Base-by-base conservation (phyloP, 2,329 filamentous ascomycete genomes). In the Colletotrichum simmondsii region DNA sequence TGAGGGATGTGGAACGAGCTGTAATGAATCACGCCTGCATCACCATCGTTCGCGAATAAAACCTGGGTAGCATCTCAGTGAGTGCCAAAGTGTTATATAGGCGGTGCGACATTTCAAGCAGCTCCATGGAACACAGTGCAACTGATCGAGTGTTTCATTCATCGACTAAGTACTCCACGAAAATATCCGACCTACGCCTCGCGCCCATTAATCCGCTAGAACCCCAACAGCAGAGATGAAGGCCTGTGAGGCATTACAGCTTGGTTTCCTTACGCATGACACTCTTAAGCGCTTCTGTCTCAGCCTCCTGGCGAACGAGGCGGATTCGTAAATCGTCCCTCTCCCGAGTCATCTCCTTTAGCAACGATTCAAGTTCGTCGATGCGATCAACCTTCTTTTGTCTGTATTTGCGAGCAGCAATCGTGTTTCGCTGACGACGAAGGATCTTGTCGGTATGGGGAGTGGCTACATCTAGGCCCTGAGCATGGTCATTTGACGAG, bases 371-470 rank as follows among this genome's bases (percentile, higher is more conserved):
- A 37, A 94, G 85, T 73, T 90, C 88, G 30, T 82, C 83, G 80
- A 93, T 89, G 74, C 91, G 90, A 76, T 94, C 92, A 42, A 93
- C 86, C 58, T 91, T 89, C 80, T 92, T 92, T 79, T 94, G 92
- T 30, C 92, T 90, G 79, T 93, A 94, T 74, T 92, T 91, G 74
- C 91, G 88, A 35, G 92, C 92, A n/a, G 92, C 92, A 74, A 93
- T 86, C 16, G 92, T 94, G 80, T 94, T 94, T 74, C 90, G 88
- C 74, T 90, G 88, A 32, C 92, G 90, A 80, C 93, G 93, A 77
- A 85, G 78, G 22, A 80, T 78, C 5, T 79, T 80, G 14, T 80
- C 78, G 46, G 66, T 56, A 30, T 58, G 16, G 26, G 67, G 63
- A 14, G 67, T 61, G 12, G 66, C 58, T 2, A 58, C n/a, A 11